Evolutionary conservation across 345 rosid genomes (phyloP).

Genomic region (Rhodamnia argentea): DNA sequence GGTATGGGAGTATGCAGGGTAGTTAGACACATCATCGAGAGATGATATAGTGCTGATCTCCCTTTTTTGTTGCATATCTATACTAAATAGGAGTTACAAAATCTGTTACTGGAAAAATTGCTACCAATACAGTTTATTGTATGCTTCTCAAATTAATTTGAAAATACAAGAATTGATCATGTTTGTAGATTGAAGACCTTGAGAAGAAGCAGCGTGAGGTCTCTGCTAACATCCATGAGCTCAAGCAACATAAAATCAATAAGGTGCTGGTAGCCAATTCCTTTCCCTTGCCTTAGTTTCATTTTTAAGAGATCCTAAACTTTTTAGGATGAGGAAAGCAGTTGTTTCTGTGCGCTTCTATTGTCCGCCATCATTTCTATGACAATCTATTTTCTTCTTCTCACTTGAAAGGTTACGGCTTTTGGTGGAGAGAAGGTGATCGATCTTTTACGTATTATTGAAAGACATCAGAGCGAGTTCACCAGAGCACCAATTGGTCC

Average conservation of each 20-base stretch:
- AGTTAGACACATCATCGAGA: not conserved
- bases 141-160: not conserved
- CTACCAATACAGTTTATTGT: not conserved
- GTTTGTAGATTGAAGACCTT: conserved; percentile 40
- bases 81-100: not conserved
- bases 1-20: conserved; percentile 28
- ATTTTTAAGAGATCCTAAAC: not conserved
- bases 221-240: conserved; percentile 30
- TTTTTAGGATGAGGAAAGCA: not conserved
- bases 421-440: conserved; percentile 91
- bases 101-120: not conserved
- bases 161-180: conserved; percentile 3
- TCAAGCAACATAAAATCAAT: conserved; percentile 49
- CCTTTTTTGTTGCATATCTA: not conserved
- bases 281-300: not conserved
- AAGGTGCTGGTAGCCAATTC: conserved; percentile 42
- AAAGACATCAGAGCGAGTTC: conserved; percentile 49
- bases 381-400: not conserved
- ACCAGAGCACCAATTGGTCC: conserved; percentile 90
- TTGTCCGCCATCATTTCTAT: not conserved
- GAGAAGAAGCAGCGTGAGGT: conserved; percentile 30
- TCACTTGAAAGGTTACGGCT: conserved; percentile 62
- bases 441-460: conserved; percentile 61
- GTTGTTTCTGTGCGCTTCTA: not conserved
- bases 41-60: not conserved